These are phyloP conservation scores for Calonectria fujianensis DNA, from an alignment of 2,329 filamentous ascomycete species.

Conservation along the genomic window DNA sequence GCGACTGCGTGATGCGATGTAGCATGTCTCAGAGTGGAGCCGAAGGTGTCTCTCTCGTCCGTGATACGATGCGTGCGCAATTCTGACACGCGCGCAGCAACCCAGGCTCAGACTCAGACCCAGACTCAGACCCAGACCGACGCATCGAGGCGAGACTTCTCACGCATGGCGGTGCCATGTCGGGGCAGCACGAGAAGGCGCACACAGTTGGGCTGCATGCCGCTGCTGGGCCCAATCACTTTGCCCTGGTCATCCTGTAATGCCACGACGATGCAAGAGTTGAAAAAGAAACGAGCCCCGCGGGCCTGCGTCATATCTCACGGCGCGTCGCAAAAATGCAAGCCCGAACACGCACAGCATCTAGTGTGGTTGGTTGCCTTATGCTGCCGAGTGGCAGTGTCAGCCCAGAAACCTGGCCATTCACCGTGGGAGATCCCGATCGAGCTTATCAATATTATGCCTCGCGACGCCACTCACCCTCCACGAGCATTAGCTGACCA, in stretches of 20 bases:
- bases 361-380: constrained; percentile 18
- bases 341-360: constrained; percentile 25
- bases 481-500: not conserved
- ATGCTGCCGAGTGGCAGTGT: constrained; percentile 19
- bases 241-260: not conserved
- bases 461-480: not conserved
- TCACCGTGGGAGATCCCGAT: constrained; percentile 5
- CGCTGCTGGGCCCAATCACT: constrained; percentile 24
- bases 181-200: constrained; percentile 1
- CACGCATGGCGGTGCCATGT: constrained; percentile 1
- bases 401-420: constrained; percentile 15
- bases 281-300: constrained; percentile 1
- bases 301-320: constrained; percentile 6
- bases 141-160: constrained; percentile 11
- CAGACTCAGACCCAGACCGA: not conserved
- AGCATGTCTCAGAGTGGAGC: constrained; percentile 33
- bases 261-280: not conserved
- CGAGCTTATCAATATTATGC: not conserved
- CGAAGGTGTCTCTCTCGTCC: constrained; percentile 30
- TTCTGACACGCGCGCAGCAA: constrained; percentile 1
- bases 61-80: constrained; percentile 9
- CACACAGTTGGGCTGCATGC: not conserved
- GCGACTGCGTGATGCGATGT: constrained; percentile 25
- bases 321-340: constrained; percentile 17
- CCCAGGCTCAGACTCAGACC: too few species aligned